A percentile compares a stretch with the other conserved stretches of the same genome.
These are phyloP conservation scores for Lipomyces kockii DNA, from an alignment of 805 yeast genomes.

Conservation along the genomic window DNA sequence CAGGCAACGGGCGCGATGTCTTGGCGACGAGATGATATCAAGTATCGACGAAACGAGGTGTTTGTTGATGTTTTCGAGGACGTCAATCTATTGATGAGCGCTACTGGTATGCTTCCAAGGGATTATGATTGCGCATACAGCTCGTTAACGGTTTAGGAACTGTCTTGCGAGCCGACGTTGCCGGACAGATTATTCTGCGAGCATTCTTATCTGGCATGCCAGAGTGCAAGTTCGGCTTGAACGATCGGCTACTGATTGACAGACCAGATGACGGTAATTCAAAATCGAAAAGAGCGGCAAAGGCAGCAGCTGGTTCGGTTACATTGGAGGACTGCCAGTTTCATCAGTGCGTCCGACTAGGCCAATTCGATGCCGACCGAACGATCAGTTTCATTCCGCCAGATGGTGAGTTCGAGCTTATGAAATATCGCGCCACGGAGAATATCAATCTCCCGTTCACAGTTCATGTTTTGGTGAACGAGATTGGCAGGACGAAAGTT, in stretches of 20 bases:
- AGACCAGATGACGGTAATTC: constrained; percentile 38
- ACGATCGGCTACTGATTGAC: constrained; percentile 53
- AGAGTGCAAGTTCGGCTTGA: constrained; percentile 76
- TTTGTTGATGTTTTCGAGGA: constrained; percentile 76
- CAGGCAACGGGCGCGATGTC: constrained; percentile 54
- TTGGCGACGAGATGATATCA: constrained; percentile 74
- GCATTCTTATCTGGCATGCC: constrained; percentile 83
- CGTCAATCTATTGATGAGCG: constrained; percentile 68
- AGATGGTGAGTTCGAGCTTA: constrained; percentile 77
- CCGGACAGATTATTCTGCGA: constrained; percentile 73
- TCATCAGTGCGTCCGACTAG: constrained; percentile 78
- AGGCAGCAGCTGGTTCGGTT: constrained; percentile 56
- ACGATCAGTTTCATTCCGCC: constrained; percentile 79
- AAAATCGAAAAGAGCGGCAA: constrained; percentile 41
- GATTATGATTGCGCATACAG: background rate
- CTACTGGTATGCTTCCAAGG: constrained; percentile 51
- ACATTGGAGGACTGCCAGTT: constrained; percentile 75
- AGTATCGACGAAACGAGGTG: constrained; percentile 81
- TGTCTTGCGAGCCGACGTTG: constrained; percentile 69
- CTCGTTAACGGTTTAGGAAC: constrained; percentile 43
- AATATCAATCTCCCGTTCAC: constrained; percentile 73
- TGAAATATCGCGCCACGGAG: constrained; percentile 66
- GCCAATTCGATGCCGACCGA: constrained; percentile 65
- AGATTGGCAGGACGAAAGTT: constrained; percentile 51
- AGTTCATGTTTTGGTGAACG: constrained; percentile 60